These are phyloP conservation scores for Colletotrichum sp. DNA, from an alignment of 2,329 filamentous ascomycete genomes.

Conservation along the genomic window DNA sequence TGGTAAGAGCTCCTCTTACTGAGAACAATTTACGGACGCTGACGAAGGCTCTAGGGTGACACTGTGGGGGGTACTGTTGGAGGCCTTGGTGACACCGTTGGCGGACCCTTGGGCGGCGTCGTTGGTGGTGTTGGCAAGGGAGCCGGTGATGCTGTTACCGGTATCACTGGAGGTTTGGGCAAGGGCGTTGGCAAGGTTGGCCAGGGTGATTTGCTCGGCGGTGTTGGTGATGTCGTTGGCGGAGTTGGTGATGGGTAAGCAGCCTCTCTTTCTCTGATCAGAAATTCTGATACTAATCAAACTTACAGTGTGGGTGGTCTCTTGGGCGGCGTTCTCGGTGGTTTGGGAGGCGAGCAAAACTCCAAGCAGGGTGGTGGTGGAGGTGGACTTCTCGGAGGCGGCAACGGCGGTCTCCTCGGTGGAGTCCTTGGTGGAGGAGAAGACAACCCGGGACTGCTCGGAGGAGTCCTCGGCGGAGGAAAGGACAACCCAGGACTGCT, in stretches of 20 bases:
- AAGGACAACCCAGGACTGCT: neutral
- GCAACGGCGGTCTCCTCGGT: neutral
- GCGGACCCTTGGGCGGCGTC: slow-evolving; percentile 10
- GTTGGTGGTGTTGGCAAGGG: slow-evolving; percentile 18
- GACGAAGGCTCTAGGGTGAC: neutral
- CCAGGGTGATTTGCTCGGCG: slow-evolving; percentile 3
- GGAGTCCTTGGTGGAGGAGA: neutral
- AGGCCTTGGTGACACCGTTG: slow-evolving; percentile 14
- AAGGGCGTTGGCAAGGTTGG: slow-evolving; percentile 15
- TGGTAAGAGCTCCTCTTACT: neutral
- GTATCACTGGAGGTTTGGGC: slow-evolving; percentile 7
- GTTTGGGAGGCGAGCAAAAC: neutral
- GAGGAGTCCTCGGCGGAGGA: neutral
- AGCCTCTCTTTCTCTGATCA: no score
- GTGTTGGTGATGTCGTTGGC: slow-evolving; percentile 13
- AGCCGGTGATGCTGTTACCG: slow-evolving; percentile 10
- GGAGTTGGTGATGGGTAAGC: slow-evolving; percentile 15
- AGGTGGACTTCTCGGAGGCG: neutral
- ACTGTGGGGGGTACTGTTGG: slow-evolving; percentile 13
- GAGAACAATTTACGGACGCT: neutral
- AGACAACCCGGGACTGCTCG: neutral
- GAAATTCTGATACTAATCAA: no score
- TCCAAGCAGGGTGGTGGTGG: neutral
- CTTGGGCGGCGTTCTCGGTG: slow-evolving; percentile 8
- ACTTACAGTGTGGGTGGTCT: neutral